phyloP scores from a whole-genome alignment of 257 asterid genomes.

The Leonotis leonurus region DNA sequence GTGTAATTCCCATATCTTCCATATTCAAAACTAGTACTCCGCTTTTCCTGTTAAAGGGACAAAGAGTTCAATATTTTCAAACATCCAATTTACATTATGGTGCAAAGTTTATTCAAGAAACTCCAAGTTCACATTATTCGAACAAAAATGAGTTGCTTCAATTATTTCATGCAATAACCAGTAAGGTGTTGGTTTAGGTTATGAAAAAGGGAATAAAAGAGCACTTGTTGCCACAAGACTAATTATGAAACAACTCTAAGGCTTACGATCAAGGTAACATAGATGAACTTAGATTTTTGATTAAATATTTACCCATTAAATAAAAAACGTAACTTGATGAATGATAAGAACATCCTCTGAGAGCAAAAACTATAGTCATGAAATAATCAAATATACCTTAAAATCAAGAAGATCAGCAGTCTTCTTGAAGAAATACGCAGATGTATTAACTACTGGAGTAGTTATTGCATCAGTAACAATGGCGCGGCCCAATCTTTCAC shows the following conservation, averaged over 20 bases:
- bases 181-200: neutral
- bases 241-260: neutral
- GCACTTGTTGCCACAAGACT: neutral
- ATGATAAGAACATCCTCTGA: neutral
- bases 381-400: constrained; percentile 43
- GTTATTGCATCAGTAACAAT: constrained; percentile 79
- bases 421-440: constrained; percentile 85
- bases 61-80: neutral
- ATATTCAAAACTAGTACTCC: constrained; percentile 70
- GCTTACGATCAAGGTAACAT: neutral
- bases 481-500: constrained; percentile 88
- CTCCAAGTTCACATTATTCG: neutral
- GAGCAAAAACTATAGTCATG: neutral
- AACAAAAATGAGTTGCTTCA: neutral
- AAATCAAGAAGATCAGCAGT: constrained; percentile 84
- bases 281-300: neutral
- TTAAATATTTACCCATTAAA: neutral
- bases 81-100: neutral
- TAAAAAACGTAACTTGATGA: neutral
- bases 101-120: neutral
- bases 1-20: constrained; percentile 94
- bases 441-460: constrained; percentile 84
- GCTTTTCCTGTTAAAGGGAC: constrained; percentile 60
- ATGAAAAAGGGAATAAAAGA: neutral
- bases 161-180: neutral